Base-by-base conservation (phyloP, 441 rosid genomes). In the Melastoma candidum region DNA sequence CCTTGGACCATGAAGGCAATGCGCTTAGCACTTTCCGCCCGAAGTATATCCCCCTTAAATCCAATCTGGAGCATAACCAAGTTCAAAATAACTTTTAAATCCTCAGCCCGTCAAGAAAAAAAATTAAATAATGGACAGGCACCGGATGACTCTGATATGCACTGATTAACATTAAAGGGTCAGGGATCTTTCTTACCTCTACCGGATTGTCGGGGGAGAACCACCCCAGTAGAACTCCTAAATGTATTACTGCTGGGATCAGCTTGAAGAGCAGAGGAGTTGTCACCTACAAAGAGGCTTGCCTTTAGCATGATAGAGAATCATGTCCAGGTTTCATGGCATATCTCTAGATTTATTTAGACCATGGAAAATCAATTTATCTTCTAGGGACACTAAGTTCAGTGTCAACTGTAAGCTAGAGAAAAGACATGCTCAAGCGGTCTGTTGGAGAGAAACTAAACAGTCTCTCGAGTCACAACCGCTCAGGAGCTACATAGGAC, bases 221-320 rank as follows among this genome's bases (percentile, higher is more conserved):
- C 98, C 98, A 92, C 66, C 90, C 77, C 76, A 85, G 68, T 11
- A 85, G 82, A 65, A 84, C 89, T 48, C 98, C 96, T 45, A 88
- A 84, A 71, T 74, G 93, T 64, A 88, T 77, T 54, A 92, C 89
- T 11, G 86, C 98, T 1, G 97, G 97, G 63, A 92, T 88, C 71
- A 88, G 70, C 79, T 92, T 92, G 79, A 92, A 92, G 61, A 92
- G 89, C 76, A 92, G 80, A 54, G 98, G 92, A 11, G 98, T 92
- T 7, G 95, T 92, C 69, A 92, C 98, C 98, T 92, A 82, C 46
- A 52, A 8, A 12, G 46, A 52, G 43, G 43, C 14, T 12, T 24
- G 22, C 24, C 12, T 29, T 36, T 5, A 52, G 43, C 26, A 52
- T 36, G 56, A 32, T 1, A 32, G 41, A 32, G 41, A 32, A 32